Evolutionary conservation across 306 rosid genomes (phyloP).

Genomic region (Fragaria vesca): DNA sequence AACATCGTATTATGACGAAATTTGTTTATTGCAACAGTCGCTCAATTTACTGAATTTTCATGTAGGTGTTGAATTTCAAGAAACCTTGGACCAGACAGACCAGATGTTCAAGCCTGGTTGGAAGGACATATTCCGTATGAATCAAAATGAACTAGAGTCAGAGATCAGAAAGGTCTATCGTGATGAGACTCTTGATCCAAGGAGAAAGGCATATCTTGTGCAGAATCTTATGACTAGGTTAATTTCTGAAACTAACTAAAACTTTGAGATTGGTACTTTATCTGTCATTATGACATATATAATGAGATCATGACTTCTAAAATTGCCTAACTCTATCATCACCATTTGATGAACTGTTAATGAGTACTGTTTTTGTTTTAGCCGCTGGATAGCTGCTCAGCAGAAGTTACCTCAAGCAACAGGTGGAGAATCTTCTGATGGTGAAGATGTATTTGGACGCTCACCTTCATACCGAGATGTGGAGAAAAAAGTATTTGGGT

Average conservation of each 20-base stretch:
- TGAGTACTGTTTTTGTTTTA: slow-evolving; percentile 34
- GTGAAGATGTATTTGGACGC: slow-evolving; percentile 64
- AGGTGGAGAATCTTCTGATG: slow-evolving; percentile 58
- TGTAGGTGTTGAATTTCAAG: slow-evolving; percentile 69
- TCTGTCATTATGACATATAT: slow-evolving; percentile 21
- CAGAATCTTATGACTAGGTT: slow-evolving; percentile 99
- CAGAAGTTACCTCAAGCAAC: slow-evolving; percentile 77
- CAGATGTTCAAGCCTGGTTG: slow-evolving; percentile 99
- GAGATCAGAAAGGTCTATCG: slow-evolving; percentile 97
- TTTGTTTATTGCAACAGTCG: slow-evolving; percentile 18
- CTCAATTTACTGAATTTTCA: slow-evolving; percentile 29
- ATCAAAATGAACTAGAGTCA: slow-evolving; percentile 93
- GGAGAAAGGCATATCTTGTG: slow-evolving; percentile 96
- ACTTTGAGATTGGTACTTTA: not conserved
- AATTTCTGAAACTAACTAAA: slow-evolving; percentile 17
- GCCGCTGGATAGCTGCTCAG: slow-evolving; percentile 99
- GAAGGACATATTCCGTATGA: slow-evolving; percentile 99
- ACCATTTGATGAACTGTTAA: slow-evolving; percentile 26
- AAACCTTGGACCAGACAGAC: slow-evolving; percentile 78
- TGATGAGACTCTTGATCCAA: slow-evolving; percentile 93
- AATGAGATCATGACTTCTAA: slow-evolving; percentile 18
- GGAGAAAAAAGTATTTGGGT: slow-evolving; percentile 73
- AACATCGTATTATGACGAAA: not conserved
- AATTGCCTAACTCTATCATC: slow-evolving; percentile 19
- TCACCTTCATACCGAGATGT: slow-evolving; percentile 65